Evolutionary conservation across 345 rosid genomes (phyloP).

Genomic region (Physaria fendleri): DNA sequence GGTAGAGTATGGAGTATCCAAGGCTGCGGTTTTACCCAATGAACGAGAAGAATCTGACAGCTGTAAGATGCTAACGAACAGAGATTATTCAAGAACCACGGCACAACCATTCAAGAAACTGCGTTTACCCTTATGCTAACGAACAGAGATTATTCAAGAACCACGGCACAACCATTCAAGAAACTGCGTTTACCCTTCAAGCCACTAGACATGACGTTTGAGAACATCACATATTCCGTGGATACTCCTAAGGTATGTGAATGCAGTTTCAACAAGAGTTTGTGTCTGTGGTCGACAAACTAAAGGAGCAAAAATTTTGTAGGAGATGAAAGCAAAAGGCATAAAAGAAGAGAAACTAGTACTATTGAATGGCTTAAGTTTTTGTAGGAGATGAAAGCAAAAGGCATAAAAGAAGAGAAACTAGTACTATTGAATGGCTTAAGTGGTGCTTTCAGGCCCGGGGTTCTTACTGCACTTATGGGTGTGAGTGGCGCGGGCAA

Average conservation of each 20-base stretch:
- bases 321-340: conserved; percentile 29
- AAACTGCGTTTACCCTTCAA: conserved; percentile 30
- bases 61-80: not conserved
- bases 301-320: not conserved
- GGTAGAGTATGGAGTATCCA: conserved; percentile 43
- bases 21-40: conserved; percentile 13
- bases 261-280: not conserved
- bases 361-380: conserved; percentile 20
- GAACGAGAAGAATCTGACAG: conserved; percentile 11
- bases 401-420: conserved; percentile 23
- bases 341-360: conserved; percentile 19
- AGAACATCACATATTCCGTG: conserved; percentile 36
- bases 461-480: conserved; percentile 29
- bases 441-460: conserved; percentile 29
- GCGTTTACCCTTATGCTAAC: too few relatives aligned
- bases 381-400: conserved; percentile 26
- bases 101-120: not conserved
- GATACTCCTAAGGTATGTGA: conserved; percentile 32
- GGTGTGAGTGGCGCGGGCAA: conserved; percentile 35
- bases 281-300: not conserved
- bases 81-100: not conserved
- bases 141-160: not conserved
- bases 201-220: conserved; percentile 33
- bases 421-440: conserved; percentile 21
- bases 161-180: not conserved